phyloP scores from a whole-genome alignment of 2,329 filamentous ascomycete genomes.

The Colletotrichum musae region DNA sequence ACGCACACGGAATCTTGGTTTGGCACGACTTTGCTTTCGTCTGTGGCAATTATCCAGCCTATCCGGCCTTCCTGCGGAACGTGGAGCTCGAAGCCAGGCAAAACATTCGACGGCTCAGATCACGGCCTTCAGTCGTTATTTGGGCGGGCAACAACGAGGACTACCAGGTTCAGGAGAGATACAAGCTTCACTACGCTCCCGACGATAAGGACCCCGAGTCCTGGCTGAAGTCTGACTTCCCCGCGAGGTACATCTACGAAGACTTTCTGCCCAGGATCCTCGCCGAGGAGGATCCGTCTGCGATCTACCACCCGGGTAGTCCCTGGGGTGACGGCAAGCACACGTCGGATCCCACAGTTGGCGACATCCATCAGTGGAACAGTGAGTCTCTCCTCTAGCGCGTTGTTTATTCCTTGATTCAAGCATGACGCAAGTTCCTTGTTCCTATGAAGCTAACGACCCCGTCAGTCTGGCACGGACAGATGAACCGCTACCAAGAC shows the following conservation, averaged over 20 bases:
- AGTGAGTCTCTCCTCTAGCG: slow-evolving; percentile 55
- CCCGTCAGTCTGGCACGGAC: neutral
- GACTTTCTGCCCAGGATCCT: slow-evolving; percentile 78
- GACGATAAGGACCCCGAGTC: slow-evolving; percentile 77
- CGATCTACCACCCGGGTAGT: slow-evolving; percentile 80
- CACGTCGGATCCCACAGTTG: slow-evolving; percentile 78
- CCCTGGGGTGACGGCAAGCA: slow-evolving; percentile 79
- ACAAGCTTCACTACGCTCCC: slow-evolving; percentile 78
- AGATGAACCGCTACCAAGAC: neutral
- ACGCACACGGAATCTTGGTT: slow-evolving; percentile 82
- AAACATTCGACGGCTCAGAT: slow-evolving; percentile 71
- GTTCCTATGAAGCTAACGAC: neutral
- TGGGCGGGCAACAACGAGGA: slow-evolving; percentile 88
- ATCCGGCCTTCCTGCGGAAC: slow-evolving; percentile 73
- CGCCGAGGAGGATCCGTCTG: slow-evolving; percentile 71
- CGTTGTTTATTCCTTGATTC: neutral
- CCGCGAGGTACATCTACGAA: slow-evolving; percentile 85
- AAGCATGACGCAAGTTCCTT: neutral
- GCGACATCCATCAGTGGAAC: slow-evolving; percentile 85
- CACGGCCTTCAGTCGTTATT: slow-evolving; percentile 78
- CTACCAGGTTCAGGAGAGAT: slow-evolving; percentile 81
- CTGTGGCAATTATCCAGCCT: slow-evolving; percentile 81
- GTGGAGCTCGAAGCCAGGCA: slow-evolving; percentile 76
- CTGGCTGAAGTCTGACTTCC: slow-evolving; percentile 84
- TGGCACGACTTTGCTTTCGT: slow-evolving; percentile 93